Base-by-base conservation (phyloP, 176 grass and related monocot genomes). In the Tillandsia leiboldiana region DNA sequence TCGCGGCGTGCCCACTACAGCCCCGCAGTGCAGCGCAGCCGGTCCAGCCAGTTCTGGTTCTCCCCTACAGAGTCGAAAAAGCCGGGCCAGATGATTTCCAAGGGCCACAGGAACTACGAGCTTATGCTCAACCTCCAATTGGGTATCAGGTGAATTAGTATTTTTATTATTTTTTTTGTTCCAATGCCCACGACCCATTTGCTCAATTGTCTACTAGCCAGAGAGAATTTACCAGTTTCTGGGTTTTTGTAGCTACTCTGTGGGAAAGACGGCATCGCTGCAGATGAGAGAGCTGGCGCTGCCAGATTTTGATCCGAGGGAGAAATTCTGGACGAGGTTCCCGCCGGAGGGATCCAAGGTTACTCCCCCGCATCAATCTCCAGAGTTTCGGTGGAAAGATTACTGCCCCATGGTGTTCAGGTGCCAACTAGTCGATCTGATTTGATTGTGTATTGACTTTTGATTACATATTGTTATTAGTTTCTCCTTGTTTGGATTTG, bases 301-400 rank as follows among this genome's bases (percentile, higher is more conserved):
- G 0, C 59, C 79, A 8, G 86, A 93, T 79, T 93, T 93, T 22
- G 86, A 89, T 68, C 86, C 90, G 53, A 82, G 73, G 62, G 90
- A 93, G 80, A 93, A 93, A 64, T 63, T 89, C 12, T 93, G 85
- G 83, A 93, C 90, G 9, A 85, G 90, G 59, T 93, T 93, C 73
- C 90, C 90, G 29, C 85, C 90, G 33, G 90, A 93, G 69, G 90
- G 90, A 2, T 93, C 90, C 50, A 93, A 93, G 78, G 53, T 82
- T 70, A 93, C 90, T 75, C 90, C 90, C 53, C 90, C 90, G 26
- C 90, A 93, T 50, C 83, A 85, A 8, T 89, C 86, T 0, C 10
- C 75, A 5, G 90, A 93, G 67, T 93, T 93, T 62, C 80, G 90
- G 20, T 93, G 90, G 90, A 93, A 93, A 78, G 90, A 93, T 42